These are phyloP conservation scores for Glycine soja DNA, from an alignment of 306 rosid species.

Conservation along the genomic window DNA sequence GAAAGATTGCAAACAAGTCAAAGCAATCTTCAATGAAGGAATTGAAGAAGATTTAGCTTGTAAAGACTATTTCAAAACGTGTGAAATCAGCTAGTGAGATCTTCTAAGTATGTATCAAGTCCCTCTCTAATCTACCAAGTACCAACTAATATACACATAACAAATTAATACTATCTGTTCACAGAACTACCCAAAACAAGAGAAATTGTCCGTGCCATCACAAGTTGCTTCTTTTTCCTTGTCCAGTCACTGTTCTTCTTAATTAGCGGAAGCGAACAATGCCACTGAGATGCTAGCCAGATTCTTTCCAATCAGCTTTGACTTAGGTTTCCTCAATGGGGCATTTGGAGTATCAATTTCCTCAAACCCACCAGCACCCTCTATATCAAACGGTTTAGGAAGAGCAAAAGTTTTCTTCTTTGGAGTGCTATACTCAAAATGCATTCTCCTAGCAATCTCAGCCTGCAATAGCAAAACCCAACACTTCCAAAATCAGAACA, in stretches of 20 bases:
- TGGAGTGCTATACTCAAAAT: conserved; percentile 84
- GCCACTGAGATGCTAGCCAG: conserved; percentile 60
- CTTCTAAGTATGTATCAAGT: conserved; percentile 39
- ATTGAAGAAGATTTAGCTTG: conserved; percentile 79
- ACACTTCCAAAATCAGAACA: conserved; percentile 32
- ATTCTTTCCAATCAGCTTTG: conserved; percentile 51
- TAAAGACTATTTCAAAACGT: conserved; percentile 40
- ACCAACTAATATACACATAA: conserved; percentile 29
- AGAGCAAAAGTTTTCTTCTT: conserved; percentile 56
- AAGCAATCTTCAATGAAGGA: conserved; percentile 68
- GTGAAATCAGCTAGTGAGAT: conserved; percentile 45
- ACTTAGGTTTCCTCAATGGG: conserved; percentile 51
- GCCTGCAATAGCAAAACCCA: conserved; percentile 59
- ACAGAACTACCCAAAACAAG: conserved; percentile 41
- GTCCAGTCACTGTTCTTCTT: conserved; percentile 46
- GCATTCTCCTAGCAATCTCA: conserved; percentile 62
- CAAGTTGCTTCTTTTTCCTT: conserved; percentile 29
- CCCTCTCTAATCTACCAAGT: conserved; percentile 27
- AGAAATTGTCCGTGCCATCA: conserved; percentile 17
- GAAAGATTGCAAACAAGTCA: conserved; percentile 54
- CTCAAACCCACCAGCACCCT: conserved; percentile 39
- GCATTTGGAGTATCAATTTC: conserved; percentile 80
- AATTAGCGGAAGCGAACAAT: conserved; percentile 56
- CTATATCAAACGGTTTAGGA: conserved; percentile 45
- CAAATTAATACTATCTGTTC: conserved; percentile 34